Evolutionary conservation across 441 rosid genomes (phyloP).

Genomic region (Daphne laureola): DNA sequence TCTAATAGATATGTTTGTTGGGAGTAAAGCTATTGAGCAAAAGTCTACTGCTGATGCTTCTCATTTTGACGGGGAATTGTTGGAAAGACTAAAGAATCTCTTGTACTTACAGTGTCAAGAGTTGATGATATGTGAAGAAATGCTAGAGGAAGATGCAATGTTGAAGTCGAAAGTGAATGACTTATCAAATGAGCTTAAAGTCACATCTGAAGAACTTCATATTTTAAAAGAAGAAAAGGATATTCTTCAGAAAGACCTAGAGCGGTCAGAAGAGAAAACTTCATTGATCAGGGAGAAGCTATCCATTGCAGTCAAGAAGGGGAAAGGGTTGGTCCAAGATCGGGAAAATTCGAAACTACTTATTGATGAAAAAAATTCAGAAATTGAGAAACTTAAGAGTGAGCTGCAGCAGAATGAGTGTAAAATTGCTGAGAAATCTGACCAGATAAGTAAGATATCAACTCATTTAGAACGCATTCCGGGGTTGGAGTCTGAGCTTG

Average conservation of each 20-base stretch:
- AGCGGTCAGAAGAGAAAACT: constrained; percentile 78
- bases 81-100: constrained; percentile 57
- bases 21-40: constrained; percentile 39
- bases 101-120: constrained; percentile 64
- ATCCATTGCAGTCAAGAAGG: constrained; percentile 92
- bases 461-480: constrained; percentile 44
- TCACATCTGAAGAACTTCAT: constrained; percentile 36
- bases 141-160: constrained; percentile 56
- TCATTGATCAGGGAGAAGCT: constrained; percentile 72
- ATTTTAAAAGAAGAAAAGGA: constrained; percentile 50
- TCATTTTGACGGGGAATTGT: constrained; percentile 27
- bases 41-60: constrained; percentile 28
- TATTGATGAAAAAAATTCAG: constrained; percentile 63
- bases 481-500: constrained; percentile 60
- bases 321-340: constrained; percentile 91
- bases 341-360: constrained; percentile 59
- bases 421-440: constrained; percentile 40
- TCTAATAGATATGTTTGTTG: constrained; percentile 50
- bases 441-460: constrained; percentile 47
- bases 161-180: constrained; percentile 35
- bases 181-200: constrained; percentile 32
- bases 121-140: constrained; percentile 47
- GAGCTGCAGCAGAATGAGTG: constrained; percentile 52
- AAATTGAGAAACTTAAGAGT: constrained; percentile 54
- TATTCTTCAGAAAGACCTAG: constrained; percentile 55